Evolutionary conservation across 1,139 yeast genomes (phyloP).

Genomic region (Tardiomyces blankii): DNA sequence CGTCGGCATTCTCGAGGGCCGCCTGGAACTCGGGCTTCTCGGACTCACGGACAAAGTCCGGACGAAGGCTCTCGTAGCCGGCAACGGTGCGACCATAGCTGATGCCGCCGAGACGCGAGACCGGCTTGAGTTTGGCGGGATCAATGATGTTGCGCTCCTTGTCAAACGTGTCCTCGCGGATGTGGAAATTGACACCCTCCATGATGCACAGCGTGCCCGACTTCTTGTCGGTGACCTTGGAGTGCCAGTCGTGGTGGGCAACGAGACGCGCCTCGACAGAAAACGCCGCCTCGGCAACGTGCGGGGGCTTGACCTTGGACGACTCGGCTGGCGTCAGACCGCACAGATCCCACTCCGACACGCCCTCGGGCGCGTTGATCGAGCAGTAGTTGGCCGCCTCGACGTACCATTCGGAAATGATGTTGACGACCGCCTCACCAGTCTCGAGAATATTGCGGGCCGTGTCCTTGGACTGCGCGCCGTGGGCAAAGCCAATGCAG

Average conservation of each 20-base stretch:
- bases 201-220: constrained; percentile 36
- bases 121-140: constrained; percentile 39
- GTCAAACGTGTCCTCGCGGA: constrained; percentile 43
- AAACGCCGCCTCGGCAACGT: constrained; percentile 52
- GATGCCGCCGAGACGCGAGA: constrained; percentile 46
- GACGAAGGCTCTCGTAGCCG: constrained; percentile 37
- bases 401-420: constrained; percentile 51
- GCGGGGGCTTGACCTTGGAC: constrained; percentile 38
- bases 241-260: constrained; percentile 35
- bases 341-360: constrained; percentile 44
- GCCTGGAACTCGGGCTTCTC: constrained; percentile 8
- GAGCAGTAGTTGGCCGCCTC: constrained; percentile 52
- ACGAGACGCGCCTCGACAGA: constrained; percentile 45
- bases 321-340: constrained; percentile 44
- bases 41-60: constrained; percentile 24
- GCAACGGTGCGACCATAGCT: constrained; percentile 35
- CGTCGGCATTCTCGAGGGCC: neutral
- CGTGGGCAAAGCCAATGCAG: constrained; percentile 37
- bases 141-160: constrained; percentile 33
- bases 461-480: constrained; percentile 39
- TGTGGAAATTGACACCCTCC: constrained; percentile 49
- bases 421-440: constrained; percentile 45
- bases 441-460: constrained; percentile 39
- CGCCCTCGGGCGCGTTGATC: constrained; percentile 36
- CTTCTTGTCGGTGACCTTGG: constrained; percentile 27